Base-by-base conservation (phyloP, 176 grass and related monocot genomes). In the Hyparrhenia diplandra region DNA sequence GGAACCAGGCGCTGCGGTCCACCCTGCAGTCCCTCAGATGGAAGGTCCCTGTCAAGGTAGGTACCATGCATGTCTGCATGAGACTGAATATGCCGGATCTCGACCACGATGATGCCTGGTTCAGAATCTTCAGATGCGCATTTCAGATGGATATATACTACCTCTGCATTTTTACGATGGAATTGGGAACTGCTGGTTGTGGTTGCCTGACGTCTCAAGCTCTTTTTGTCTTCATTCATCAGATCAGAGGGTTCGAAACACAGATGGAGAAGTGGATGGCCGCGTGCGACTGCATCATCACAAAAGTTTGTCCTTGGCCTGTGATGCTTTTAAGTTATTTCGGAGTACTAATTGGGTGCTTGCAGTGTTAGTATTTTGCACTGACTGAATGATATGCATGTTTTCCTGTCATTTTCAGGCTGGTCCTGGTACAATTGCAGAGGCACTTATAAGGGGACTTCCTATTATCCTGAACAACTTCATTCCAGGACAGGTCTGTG, bases 261-360 rank as follows among this genome's bases (percentile, higher is more conserved):
- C 89, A 90, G 83, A 94, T 97, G 79, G 91, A 97, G 45, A 94
- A 85, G 85, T 97, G 94, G 94, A 97, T 97, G 91, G 85, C 72
- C 11, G 80, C 91, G 78, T 97, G 94, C 42, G 94, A 97, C 65
- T 97, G 94, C 82, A 94, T 97, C 83, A 91, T 94, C 69, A 97
- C 91, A 13, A 97, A 94, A 87, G 94, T 87, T 68, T 32, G 16
- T 70, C 64, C 55, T 10, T 8, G 18, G 31, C 39, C 5, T 30
- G 45, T 39, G 10, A 8, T 14, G n/a, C 5, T 45, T 52, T 36
- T 0, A 61, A 9, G 20, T 52, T 52, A 52, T 52, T 51, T 52
- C 0, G 14, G 12, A 37, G 0, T 39, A 12, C 73, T 45, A 49
- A 28, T 51, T 55, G 20, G 14, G 52, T 9, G 21, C 3, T 55